Evolutionary conservation across 2,329 filamentous ascomycete species (phyloP).

Genomic region (Fusarium virguliforme): DNA sequence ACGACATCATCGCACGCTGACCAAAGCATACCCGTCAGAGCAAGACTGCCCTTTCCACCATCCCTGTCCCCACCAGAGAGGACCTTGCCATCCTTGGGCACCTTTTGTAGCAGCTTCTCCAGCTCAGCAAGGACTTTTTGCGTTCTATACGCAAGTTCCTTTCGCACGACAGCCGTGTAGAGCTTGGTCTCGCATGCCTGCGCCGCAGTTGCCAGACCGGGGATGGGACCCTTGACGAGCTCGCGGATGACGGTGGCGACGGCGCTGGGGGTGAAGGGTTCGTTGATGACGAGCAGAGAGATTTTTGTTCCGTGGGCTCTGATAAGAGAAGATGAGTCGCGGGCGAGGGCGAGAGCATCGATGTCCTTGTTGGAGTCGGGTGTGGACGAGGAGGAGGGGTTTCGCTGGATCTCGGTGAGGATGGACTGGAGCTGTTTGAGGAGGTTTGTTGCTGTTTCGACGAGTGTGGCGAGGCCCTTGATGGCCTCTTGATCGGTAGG

Average conservation of each 20-base stretch:
- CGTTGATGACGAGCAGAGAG: conserved; percentile 87
- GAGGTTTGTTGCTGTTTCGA: conserved; percentile 58
- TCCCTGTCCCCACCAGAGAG: conserved; percentile 53
- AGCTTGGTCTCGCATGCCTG: conserved; percentile 73
- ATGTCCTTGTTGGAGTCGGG: conserved; percentile 51
- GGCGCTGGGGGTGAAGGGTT: conserved; percentile 87
- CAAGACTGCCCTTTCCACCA: conserved; percentile 69
- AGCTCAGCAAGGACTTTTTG: conserved; percentile 76
- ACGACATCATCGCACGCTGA: conserved; percentile 83
- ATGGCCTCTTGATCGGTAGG: conserved; percentile 52
- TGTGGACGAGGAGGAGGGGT: conserved; percentile 41
- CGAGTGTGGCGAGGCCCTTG: conserved; percentile 58
- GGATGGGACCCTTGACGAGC: conserved; percentile 80
- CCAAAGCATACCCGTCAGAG: conserved; percentile 86
- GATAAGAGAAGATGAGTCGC: conserved; percentile 80
- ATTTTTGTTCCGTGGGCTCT: conserved; percentile 90
- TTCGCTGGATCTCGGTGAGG: conserved; percentile 59
- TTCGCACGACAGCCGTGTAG: conserved; percentile 76
- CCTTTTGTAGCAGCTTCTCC: conserved; percentile 70
- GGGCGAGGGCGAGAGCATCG: conserved; percentile 77
- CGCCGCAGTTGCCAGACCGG: conserved; percentile 80
- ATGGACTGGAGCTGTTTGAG: conserved; percentile 62
- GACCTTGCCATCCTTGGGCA: conserved; percentile 73
- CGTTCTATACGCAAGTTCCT: conserved; percentile 74
- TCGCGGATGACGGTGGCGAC: conserved; percentile 79